Evolutionary conservation across 2,329 filamentous ascomycete species (phyloP).

Genomic region (Erysiphe pulchra): DNA sequence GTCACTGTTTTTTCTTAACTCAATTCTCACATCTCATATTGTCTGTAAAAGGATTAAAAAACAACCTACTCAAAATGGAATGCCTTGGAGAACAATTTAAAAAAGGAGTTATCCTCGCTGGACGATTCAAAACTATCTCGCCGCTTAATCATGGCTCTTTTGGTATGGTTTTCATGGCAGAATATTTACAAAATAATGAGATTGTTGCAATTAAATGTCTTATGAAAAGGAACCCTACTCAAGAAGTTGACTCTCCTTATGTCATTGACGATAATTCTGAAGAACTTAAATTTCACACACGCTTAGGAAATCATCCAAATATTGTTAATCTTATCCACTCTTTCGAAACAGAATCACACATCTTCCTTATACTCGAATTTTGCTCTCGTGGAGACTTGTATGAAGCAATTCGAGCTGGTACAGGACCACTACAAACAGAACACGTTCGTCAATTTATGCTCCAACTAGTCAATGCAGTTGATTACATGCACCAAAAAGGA

Average conservation of each 20-base stretch:
- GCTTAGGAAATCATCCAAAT: slow-evolving; percentile 58
- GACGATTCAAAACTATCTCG: slow-evolving; percentile 73
- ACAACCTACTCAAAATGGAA: slow-evolving; percentile 29
- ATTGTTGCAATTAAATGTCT: slow-evolving; percentile 90
- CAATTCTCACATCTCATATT: too few species aligned
- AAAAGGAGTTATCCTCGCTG: slow-evolving; percentile 56
- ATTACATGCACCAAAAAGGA: slow-evolving; percentile 72
- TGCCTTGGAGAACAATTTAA: slow-evolving; percentile 67
- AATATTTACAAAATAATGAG: slow-evolving; percentile 49
- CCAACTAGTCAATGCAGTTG: slow-evolving; percentile 68
- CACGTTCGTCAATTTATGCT: slow-evolving; percentile 96
- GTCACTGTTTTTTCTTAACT: too few species aligned
- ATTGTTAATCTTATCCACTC: slow-evolving; percentile 80
- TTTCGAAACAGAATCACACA: slow-evolving; percentile 76
- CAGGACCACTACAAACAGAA: slow-evolving; percentile 78
- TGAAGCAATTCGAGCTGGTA: slow-evolving; percentile 76
- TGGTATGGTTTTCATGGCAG: slow-evolving; percentile 91
- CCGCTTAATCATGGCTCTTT: slow-evolving; percentile 97
- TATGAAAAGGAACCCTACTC: slow-evolving; percentile 50
- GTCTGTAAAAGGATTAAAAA: too few species aligned
- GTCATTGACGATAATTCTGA: slow-evolving; percentile 63
- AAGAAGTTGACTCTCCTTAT: slow-evolving; percentile 27
- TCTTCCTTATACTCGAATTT: slow-evolving; percentile 85
- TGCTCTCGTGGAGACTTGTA: slow-evolving; percentile 91
- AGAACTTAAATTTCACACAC: slow-evolving; percentile 55